Conservation (phyloP, 2,329 filamentous ascomycete genomes). For the Paraconiothyrium brasiliense region DNA sequence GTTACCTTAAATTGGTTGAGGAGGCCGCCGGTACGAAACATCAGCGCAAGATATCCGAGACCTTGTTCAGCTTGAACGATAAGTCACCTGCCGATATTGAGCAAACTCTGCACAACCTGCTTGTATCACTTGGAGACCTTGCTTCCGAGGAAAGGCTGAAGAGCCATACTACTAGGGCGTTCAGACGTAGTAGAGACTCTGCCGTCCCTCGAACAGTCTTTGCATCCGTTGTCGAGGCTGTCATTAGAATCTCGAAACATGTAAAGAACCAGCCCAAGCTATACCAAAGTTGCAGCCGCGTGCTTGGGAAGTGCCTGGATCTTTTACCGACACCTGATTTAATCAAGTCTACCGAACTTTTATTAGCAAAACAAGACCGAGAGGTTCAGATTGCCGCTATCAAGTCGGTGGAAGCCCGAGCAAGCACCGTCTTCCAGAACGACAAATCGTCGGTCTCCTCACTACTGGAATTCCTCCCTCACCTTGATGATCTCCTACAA, state of each 20-base stretch:
- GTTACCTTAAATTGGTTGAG: conserved; percentile 76
- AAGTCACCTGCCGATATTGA: conserved; percentile 51
- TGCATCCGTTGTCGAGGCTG: conserved; percentile 51
- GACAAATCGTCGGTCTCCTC: conserved; percentile 74
- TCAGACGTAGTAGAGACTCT: conserved; percentile 39
- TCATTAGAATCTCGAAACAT: conserved; percentile 68
- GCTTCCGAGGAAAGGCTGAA: conserved; percentile 45
- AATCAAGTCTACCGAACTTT: conserved; percentile 83
- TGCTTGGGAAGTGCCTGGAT: conserved; percentile 81
- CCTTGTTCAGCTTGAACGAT: conserved; percentile 71
- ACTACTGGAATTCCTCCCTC: conserved; percentile 80
- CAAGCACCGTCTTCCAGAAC: conserved; percentile 75
- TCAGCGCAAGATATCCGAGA: conserved; percentile 72
- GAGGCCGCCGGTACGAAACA: conserved; percentile 78
- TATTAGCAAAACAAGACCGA: conserved; percentile 79
- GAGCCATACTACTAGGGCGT: conserved; percentile 41
- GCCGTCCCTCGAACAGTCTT: conserved; percentile 43
- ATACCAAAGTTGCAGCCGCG: conserved; percentile 65
- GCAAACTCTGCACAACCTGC: conserved; percentile 47
- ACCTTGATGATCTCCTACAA: conserved; percentile 78
- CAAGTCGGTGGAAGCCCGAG: conserved; percentile 76
- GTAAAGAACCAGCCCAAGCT: conserved; percentile 58
- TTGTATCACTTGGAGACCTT: conserved; percentile 52
- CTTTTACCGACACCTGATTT: conserved; percentile 88
- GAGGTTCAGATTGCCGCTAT: conserved; percentile 79